Evolutionary conservation across 345 rosid genomes (phyloP), one percentile per base, ranked within the genome.

Genomic region (Citrus trifoliata): DNA sequence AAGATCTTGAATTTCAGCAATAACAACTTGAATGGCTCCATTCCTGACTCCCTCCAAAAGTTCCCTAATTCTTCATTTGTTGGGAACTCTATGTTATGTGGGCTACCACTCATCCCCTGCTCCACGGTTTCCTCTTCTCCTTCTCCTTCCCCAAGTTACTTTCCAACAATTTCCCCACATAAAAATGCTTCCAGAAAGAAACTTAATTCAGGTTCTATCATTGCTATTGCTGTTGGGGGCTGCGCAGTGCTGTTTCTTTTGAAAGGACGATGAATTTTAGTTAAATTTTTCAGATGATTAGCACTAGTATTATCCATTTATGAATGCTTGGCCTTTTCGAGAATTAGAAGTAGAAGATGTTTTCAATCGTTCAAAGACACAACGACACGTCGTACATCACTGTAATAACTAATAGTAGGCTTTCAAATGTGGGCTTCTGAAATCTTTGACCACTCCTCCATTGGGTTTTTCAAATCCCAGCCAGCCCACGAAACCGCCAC

Each of bases 11-110:
- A 93, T 74, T 84, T 92, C 70, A 89, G 97, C 78, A 83, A 77
- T 21, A 93, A 93, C 81, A 78, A 88, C 60, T 86, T 92, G 56
- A 87, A 74, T 70, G 98, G 98, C 73, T 81, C 89, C 1, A 92
- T 94, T 27, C 98, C 95, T 2, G n/a, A 42, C 25, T 79, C 88
- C 64, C 87, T 93, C 22, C 83, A 77, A 42, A 83, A 46, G 25
- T 93, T 87, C 46, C 85, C 94, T 1, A 60, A 83, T 62, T 19
- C 83, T 68, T 86, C 90, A 7, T 93, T 92, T 37, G 30, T 80
- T n/a, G 98, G 96, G 61, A 93, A 93, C 77, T 83, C 88, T 3
- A 83, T 86, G 7, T 82, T 93, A 74, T 93, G 97, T 71, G 94
- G 93, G 55, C 75, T 71, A 27, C 94, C 96, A 25, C 86, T 91